phyloP scores from a whole-genome alignment of 1,139 yeast species.

The Debaryomycetaceae sp. region DNA sequence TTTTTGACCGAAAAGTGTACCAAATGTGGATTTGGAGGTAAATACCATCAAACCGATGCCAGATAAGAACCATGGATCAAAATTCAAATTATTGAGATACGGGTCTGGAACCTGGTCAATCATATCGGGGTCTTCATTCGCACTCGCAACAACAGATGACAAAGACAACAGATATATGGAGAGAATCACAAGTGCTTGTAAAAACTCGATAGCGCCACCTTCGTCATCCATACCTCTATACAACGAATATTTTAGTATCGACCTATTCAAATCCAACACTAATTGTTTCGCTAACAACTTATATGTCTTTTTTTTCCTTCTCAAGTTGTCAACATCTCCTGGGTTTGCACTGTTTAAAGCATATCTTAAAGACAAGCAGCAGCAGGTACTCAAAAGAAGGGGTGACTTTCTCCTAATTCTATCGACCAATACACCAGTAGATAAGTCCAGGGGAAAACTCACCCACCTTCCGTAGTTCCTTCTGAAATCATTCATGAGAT shows the following conservation, averaged over 20 bases:
- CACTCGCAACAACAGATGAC: slow-evolving; percentile 38
- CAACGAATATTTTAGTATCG: slow-evolving; percentile 30
- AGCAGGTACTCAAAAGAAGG: slow-evolving; percentile 61
- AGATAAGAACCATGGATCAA: slow-evolving; percentile 63
- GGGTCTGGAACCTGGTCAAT: slow-evolving; percentile 8
- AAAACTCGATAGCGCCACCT: slow-evolving; percentile 49
- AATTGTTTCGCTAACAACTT: slow-evolving; percentile 27
- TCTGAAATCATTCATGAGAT: slow-evolving; percentile 55
- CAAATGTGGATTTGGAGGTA: slow-evolving; percentile 42
- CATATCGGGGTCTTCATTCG: slow-evolving; percentile 1
- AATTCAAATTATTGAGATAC: slow-evolving; percentile 19
- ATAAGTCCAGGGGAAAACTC: slow-evolving; percentile 57
- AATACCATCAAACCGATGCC: slow-evolving; percentile 58
- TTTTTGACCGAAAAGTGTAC: slow-evolving; percentile 18
- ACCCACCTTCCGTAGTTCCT: slow-evolving; percentile 77
- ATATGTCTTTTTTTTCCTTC: slow-evolving; percentile 19
- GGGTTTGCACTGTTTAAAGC: slow-evolving; percentile 24
- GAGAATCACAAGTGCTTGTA: slow-evolving; percentile 62
- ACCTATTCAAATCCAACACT: slow-evolving; percentile 40
- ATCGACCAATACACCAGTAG: slow-evolving; percentile 51
- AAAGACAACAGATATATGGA: slow-evolving; percentile 60
- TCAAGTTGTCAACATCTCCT: slow-evolving; percentile 14
- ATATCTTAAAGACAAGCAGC: slow-evolving; percentile 57
- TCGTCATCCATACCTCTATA: slow-evolving; percentile 12
- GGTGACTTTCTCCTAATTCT: slow-evolving; percentile 55